Conservation (phyloP, 2,329 filamentous ascomycete genomes). For the Coniochaeta hoffmannii region DNA sequence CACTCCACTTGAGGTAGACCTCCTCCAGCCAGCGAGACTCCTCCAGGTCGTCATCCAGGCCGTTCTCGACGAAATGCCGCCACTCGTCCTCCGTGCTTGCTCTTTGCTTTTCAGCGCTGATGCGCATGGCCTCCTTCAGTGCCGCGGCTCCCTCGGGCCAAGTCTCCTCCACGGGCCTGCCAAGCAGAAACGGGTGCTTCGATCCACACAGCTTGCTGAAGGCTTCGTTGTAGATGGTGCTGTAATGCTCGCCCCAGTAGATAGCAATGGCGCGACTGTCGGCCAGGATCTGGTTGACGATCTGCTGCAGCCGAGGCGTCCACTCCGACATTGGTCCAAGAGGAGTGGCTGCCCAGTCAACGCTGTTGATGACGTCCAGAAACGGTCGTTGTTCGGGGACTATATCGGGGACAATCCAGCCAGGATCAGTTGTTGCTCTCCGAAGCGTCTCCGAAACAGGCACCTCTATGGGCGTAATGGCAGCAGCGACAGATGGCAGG, state of each 20-base stretch:
- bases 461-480: slow-evolving; percentile 4
- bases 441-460: slow-evolving; percentile 4
- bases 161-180: slow-evolving; percentile 48
- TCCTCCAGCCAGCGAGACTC: slow-evolving; percentile 30
- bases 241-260: slow-evolving; percentile 54
- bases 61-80: slow-evolving; percentile 35
- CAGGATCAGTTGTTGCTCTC: slow-evolving; percentile 16
- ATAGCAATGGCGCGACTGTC: slow-evolving; percentile 43
- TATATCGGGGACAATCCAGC: slow-evolving; percentile 23
- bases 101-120: slow-evolving; percentile 22
- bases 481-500: background rate
- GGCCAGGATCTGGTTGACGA: slow-evolving; percentile 29
- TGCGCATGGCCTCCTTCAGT: slow-evolving; percentile 30
- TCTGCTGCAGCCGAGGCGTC: slow-evolving; percentile 34
- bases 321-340: slow-evolving; percentile 35
- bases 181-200: slow-evolving; percentile 57
- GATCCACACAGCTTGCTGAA: slow-evolving; percentile 55
- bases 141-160: slow-evolving; percentile 45
- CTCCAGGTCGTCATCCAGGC: slow-evolving; percentile 19
- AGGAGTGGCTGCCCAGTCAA: slow-evolving; percentile 37
- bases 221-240: slow-evolving; percentile 66
- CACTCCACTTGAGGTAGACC: slow-evolving; percentile 39
- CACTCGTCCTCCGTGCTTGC: slow-evolving; percentile 34
- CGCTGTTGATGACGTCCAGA: slow-evolving; percentile 26
- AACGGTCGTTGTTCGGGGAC: slow-evolving; percentile 15